Evolutionary conservation across 2,329 filamentous ascomycete genomes (phyloP).

Genomic region (Trichoderma atroviride): DNA sequence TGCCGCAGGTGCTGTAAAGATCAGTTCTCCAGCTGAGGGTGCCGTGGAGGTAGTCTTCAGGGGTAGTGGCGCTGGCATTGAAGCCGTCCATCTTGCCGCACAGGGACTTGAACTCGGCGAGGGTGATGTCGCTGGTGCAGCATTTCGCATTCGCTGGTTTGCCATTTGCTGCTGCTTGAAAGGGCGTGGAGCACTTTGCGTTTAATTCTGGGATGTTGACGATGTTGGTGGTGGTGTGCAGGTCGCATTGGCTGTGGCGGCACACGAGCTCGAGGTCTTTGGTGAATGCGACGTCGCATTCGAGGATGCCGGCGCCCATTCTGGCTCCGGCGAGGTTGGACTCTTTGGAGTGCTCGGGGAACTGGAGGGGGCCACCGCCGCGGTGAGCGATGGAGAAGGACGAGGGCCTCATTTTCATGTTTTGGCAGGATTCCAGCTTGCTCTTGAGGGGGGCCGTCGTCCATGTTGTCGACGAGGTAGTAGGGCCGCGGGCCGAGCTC

Average conservation of each 20-base stretch:
- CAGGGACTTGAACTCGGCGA: conserved; percentile 66
- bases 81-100: conserved; percentile 72
- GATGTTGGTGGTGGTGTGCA: conserved; percentile 71
- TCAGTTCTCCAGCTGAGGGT: conserved; percentile 66
- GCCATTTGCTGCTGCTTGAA: conserved; percentile 54
- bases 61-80: conserved; percentile 60
- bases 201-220: conserved; percentile 62
- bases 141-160: conserved; percentile 62
- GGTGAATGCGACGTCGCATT: conserved; percentile 71
- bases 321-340: conserved; percentile 63
- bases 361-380: conserved; percentile 62
- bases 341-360: conserved; percentile 66
- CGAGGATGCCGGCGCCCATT: conserved; percentile 68
- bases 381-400: conserved; percentile 65
- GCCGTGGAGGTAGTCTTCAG: conserved; percentile 59
- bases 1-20: conserved; percentile 65
- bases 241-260: conserved; percentile 67
- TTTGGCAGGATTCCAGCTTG: conserved; percentile 60
- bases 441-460: conserved; percentile 59
- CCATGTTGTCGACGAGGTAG: conserved; percentile 66
- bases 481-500: conserved; percentile 66
- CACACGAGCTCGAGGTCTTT: conserved; percentile 67
- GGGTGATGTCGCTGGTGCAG: conserved; percentile 72
- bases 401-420: conserved; percentile 54
- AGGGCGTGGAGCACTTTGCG: conserved; percentile 64